Evolutionary conservation across 805 yeast species (phyloP).

Genomic region (Starmerella davenportii): DNA sequence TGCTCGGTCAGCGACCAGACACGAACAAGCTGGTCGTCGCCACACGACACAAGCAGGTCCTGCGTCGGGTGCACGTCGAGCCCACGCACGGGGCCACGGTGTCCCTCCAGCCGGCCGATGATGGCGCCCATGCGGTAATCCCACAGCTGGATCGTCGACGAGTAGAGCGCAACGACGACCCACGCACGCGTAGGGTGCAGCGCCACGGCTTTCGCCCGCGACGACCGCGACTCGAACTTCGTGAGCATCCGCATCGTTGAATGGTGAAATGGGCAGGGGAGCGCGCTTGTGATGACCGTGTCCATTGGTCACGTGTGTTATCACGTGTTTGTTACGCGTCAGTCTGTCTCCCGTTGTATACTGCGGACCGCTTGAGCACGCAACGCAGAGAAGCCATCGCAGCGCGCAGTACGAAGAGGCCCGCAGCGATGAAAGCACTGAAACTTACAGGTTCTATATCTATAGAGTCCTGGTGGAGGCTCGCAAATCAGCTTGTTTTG

Average conservation of each 20-base stretch:
- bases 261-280: not conserved
- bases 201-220: conserved; percentile 94
- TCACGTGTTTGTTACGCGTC: not conserved
- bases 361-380: no score
- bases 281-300: not conserved
- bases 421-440: no score
- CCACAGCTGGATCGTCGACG: conserved; percentile 98
- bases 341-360: not conserved
- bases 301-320: not conserved
- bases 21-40: conserved; percentile 87
- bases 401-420: no score
- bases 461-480: no score
- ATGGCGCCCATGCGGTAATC: conserved; percentile 98
- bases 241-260: conserved; percentile 16
- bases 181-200: conserved; percentile 92
- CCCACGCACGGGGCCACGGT: conserved; percentile 93
- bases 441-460: no score
- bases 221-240: conserved; percentile 88
- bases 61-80: conserved; percentile 96
- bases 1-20: conserved; percentile 84
- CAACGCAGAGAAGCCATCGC: no score
- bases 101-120: conserved; percentile 92
- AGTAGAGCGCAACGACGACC: conserved; percentile 85
- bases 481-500: no score
- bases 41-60: conserved; percentile 91